Conservation (phyloP, 352 stramenopile genomes). For the Globisporangium irregulare region DNA sequence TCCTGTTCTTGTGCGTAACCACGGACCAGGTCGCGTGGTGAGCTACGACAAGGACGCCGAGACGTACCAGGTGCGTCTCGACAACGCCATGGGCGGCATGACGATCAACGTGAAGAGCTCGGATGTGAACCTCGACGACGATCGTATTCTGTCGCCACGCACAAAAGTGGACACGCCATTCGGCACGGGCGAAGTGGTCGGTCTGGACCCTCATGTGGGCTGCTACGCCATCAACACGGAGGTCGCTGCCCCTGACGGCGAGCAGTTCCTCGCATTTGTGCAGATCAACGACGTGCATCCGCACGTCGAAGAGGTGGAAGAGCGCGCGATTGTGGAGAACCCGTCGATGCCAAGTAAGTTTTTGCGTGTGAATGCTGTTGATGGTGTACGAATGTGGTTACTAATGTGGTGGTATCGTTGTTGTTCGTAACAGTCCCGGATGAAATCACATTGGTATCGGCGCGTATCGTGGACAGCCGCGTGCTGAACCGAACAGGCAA, state of each 20-base stretch:
- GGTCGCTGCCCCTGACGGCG: constrained; percentile 64
- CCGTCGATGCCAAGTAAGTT: constrained; percentile 72
- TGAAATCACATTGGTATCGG: constrained; percentile 77
- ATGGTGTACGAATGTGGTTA: constrained; percentile 11
- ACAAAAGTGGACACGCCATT: constrained; percentile 86
- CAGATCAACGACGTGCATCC: constrained; percentile 75
- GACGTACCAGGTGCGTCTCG: constrained; percentile 70
- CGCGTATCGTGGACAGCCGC: constrained; percentile 80
- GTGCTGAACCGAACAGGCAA: constrained; percentile 82
- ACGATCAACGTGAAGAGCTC: constrained; percentile 65
- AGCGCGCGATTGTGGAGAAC: constrained; percentile 80
- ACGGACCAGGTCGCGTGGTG: constrained; percentile 66
- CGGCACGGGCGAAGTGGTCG: constrained; percentile 76
- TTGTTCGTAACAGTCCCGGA: constrained; percentile 53
- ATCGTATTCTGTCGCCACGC: constrained; percentile 80
- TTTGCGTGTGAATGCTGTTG: neutral
- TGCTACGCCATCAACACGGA: constrained; percentile 88
- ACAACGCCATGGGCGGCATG: constrained; percentile 61
- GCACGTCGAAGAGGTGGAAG: constrained; percentile 69
- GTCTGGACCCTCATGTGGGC: constrained; percentile 82
- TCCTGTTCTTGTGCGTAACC: constrained; percentile 73
- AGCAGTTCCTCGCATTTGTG: constrained; percentile 82
- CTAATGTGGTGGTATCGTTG: constrained; percentile 15
- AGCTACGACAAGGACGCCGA: constrained; percentile 80
- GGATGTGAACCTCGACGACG: constrained; percentile 80